These are phyloP conservation scores for Microsporum canis DNA, from an alignment of 2,329 filamentous ascomycete genomes.

Conservation along the genomic window DNA sequence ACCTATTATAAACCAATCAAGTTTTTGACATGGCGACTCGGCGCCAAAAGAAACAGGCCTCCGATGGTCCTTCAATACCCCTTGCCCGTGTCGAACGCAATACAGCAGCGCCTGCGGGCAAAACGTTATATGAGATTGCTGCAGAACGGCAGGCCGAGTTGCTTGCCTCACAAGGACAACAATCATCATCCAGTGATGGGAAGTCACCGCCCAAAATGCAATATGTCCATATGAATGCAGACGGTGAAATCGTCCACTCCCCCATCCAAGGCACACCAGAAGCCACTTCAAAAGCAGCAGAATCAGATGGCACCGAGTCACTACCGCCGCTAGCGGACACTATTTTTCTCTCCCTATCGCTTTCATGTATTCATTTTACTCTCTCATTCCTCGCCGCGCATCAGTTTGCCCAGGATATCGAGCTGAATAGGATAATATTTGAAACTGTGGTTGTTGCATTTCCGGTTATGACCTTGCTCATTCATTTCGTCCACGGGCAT, in stretches of 20 bases:
- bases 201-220: conserved; percentile 13
- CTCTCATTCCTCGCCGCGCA: conserved; percentile 37
- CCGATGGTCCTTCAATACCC: conserved; percentile 26
- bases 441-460: conserved; percentile 31
- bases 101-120: conserved; percentile 16
- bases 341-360: conserved; percentile 32
- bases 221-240: conserved; percentile 22
- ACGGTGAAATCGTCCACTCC: conserved; percentile 18
- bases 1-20: not conserved
- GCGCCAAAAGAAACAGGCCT: conserved; percentile 6
- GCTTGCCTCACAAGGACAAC: not conserved
- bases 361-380: conserved; percentile 36
- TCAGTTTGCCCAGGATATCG: conserved; percentile 34
- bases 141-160: conserved; percentile 33
- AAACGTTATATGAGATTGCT: conserved; percentile 36
- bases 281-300: conserved; percentile 1
- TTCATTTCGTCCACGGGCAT: conserved; percentile 37
- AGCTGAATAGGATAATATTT: conserved; percentile 23
- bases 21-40: not conserved
- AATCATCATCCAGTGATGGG: not conserved
- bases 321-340: conserved; percentile 35
- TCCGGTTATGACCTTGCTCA: conserved; percentile 33
- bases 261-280: conserved; percentile 14
- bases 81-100: conserved; percentile 20
- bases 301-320: conserved; percentile 13